Evolutionary conservation across 2,329 filamentous ascomycete genomes (phyloP), one percentile per base, ranked within the genome.

Genomic region (Exophiala aquamarina): DNA sequence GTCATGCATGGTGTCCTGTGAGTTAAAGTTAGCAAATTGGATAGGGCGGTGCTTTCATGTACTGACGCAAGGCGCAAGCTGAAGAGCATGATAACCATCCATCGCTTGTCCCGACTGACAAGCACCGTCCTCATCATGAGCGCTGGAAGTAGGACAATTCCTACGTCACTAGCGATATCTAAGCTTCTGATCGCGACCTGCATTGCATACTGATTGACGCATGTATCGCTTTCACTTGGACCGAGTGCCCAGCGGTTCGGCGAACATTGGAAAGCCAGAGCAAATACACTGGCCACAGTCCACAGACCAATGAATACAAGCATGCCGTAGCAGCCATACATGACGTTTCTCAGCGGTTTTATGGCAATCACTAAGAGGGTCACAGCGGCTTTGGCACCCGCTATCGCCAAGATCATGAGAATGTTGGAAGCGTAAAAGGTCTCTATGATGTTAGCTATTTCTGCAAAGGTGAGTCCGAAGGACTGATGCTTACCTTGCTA

Each of bases 331-430:
- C 57, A 60, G 11, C 49, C 50, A 15, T 48, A 18, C 20, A 59
- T 44, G n/a, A 61, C 40, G n/a, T 23, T 23, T 21, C 44, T 42
- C 13, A 56, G 40, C 4, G 57, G 59, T 15, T 58, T 60, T 44
- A 61, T 61, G 7, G 52, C 49, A 38, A 61, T 59, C 21, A 62
- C 38, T 14, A 62, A 47, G 19, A 57, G 29, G 33, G 56, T 54
- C 32, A 61, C 50, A 2, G 59, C 53, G 18, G 52, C 50, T 51
- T 61, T 61, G 19, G 59, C 46, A 23, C 48, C 46, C 31, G 59
- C 56, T 7, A 58, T 13, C 4, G 50, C 44, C 6, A 47, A 11
- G 21, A 59, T 36, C 6, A 51, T 43, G 3, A 62, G 52, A 31
- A 61, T 57, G 36, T 61, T 58, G 41, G 58, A 48, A 11, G 57